Percentiles rank a stretch among this genome's conserved stretches.
These are phyloP conservation scores for Vaccinium vitisidaea DNA, from an alignment of 148 eudicot species.

Conservation along the genomic window DNA sequence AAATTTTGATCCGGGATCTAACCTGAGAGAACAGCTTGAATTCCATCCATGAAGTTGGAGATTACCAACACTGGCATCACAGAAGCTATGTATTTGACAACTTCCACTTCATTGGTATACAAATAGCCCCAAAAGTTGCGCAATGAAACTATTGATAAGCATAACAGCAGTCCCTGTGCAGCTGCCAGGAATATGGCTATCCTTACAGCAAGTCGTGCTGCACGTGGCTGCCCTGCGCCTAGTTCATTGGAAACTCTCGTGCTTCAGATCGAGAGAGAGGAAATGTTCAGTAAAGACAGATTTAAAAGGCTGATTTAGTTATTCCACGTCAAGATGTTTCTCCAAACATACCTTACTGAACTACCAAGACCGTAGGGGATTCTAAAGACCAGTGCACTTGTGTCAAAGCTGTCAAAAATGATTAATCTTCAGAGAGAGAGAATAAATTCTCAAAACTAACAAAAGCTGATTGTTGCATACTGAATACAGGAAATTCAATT, in stretches of 20 bases:
- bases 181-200: constrained; percentile 25
- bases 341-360: constrained; percentile 27
- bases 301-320: too few species aligned
- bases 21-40: constrained; percentile 32
- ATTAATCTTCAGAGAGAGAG: not conserved
- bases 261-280: constrained; percentile 9
- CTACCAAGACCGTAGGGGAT: constrained; percentile 28
- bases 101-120: constrained; percentile 25
- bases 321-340: too few species aligned
- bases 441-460: too few species aligned
- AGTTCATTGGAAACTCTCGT: constrained; percentile 35
- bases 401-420: constrained; percentile 22
- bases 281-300: not conserved
- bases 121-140: constrained; percentile 22
- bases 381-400: constrained; percentile 27
- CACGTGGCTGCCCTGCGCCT: constrained; percentile 25
- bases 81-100: constrained; percentile 23
- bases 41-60: constrained; percentile 37
- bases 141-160: constrained; percentile 5
- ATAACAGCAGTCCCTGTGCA: constrained; percentile 18
- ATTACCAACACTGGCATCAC: constrained; percentile 31
- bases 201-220: constrained; percentile 20
- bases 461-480: not conserved
- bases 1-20: not conserved
- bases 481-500: not conserved